Conservation (phyloP, 2,329 filamentous ascomycete species). For the Cercospora janseana region DNA sequence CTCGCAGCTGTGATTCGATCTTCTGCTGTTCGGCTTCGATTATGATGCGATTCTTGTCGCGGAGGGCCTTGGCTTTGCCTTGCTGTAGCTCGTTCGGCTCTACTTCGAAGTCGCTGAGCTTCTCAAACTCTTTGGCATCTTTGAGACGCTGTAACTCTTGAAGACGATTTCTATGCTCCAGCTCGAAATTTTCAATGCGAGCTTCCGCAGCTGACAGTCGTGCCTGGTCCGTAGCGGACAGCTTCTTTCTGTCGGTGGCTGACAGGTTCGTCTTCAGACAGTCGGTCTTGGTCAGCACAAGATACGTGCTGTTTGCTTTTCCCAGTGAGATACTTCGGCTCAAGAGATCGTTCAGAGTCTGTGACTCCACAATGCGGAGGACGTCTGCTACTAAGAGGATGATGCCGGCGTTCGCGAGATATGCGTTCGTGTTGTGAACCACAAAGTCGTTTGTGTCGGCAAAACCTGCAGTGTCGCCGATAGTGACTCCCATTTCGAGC, state of each 20-base stretch:
- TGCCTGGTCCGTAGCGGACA: background rate
- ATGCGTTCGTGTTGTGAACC: slow-evolving; percentile 21
- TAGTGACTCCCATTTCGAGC: slow-evolving; percentile 19
- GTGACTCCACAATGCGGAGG: slow-evolving; percentile 14
- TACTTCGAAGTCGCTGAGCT: background rate
- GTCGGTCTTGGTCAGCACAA: slow-evolving; percentile 9
- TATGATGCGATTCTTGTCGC: background rate
- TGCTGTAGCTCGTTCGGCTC: background rate
- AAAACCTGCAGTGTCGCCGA: slow-evolving; percentile 27
- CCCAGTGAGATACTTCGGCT: background rate
- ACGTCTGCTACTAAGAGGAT: slow-evolving; percentile 18
- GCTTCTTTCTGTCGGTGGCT: background rate
- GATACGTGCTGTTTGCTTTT: slow-evolving; percentile 16
- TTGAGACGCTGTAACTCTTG: background rate
- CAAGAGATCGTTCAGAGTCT: slow-evolving; percentile 3
- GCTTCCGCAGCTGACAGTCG: background rate
- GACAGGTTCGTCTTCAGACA: background rate
- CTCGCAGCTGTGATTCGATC: slow-evolving; percentile 3
- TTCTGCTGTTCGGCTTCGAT: background rate
- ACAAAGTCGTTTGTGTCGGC: slow-evolving; percentile 21
- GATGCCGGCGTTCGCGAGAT: slow-evolving; percentile 16
- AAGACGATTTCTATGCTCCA: background rate
- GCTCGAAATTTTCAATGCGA: background rate
- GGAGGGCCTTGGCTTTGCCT: slow-evolving; percentile 1
- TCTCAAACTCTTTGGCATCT: background rate